These are phyloP conservation scores for Lotus japonicus DNA, from an alignment of 306 rosid species.

Conservation along the genomic window DNA sequence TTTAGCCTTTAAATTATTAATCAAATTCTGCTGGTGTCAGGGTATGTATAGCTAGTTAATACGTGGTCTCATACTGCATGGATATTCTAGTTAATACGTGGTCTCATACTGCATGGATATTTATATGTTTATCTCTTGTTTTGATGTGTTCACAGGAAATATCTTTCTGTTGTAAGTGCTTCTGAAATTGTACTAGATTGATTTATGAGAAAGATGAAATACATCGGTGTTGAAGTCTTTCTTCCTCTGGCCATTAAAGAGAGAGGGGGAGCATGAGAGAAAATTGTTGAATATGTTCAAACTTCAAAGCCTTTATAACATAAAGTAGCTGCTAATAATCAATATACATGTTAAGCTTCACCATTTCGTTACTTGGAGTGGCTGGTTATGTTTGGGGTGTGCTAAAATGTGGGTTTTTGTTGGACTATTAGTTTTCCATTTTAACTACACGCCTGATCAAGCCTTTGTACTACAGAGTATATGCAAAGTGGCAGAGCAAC, in stretches of 20 bases:
- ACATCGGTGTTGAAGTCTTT: neutral
- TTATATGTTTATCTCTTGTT: neutral
- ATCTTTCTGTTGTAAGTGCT: neutral
- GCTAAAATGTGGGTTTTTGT: conserved; percentile 8
- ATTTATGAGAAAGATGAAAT: neutral
- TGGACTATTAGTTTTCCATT: neutral
- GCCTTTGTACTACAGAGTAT: conserved; percentile 58
- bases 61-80: conserved; percentile 3
- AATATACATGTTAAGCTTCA: neutral
- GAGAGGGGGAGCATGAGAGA: neutral
- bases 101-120: conserved; percentile 7
- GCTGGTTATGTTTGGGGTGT: neutral
- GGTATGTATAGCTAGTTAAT: conserved; percentile 2
- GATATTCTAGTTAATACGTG: neutral
- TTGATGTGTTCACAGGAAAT: neutral
- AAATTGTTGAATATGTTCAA: conserved; percentile 1
- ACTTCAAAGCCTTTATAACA: neutral
- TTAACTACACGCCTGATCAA: conserved; percentile 14
- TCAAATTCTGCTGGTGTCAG: conserved; percentile 4
- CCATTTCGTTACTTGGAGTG: neutral
- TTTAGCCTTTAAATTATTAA: conserved; percentile 12
- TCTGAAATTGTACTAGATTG: neutral
- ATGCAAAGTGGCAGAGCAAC: conserved; percentile 99
- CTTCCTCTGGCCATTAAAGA: neutral
- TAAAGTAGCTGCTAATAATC: conserved; percentile 9